Base-by-base conservation (phyloP, 2,329 filamentous ascomycete species). In the Passalora sequoiae region DNA sequence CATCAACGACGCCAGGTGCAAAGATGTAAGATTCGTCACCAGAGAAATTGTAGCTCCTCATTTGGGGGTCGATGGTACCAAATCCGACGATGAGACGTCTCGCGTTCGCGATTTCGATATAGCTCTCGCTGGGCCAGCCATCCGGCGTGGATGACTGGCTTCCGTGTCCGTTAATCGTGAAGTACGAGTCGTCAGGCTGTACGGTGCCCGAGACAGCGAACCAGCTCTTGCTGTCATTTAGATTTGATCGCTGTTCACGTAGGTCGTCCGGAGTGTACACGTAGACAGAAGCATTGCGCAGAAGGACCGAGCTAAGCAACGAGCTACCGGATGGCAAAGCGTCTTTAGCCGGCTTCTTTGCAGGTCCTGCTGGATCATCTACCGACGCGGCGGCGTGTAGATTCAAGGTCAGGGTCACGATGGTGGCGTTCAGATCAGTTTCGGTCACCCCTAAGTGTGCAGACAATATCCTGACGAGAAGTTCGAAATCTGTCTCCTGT, bases 81-180 rank as follows among this genome's bases (percentile, higher is more conserved):
- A 76, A 80, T 27, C 72, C 70, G 6, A 76, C 59, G 2, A 84
- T 55, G 2, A 83, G 53, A 22, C 80, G 69, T 50, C 72, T 72
- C 6, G 19, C 28, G 2, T 68, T 66, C 3, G 32, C 39, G 32
- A 81, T 69, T 51, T 80, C 76, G 24, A 82, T 61, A 51, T 72
- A 80, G 15, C 71, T 69, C 51, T 78, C 74, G n/a, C 72, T 75
- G 0, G 81, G 81, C 81, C 81, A 84, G 8, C 81, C 81, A 61
- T 80, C 70, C 1, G 68, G 57, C 1, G 79, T 82, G 15, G 68
- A 69, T 2, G 58, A 31, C 6, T 61, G 53, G 13, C 68, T 66
- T 3, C 62, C 53, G 8, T 53, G 36, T 29, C 66, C 53, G 20
- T 61, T 55, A 6, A 70, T 57, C 1, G 67, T 66, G 4, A 77